A percentile compares a stretch with the other conserved stretches of the same genome.
These are phyloP conservation scores for Pseudotulostoma volvatum DNA, from an alignment of 495 filamentous ascomycete species.

Conservation along the genomic window DNA sequence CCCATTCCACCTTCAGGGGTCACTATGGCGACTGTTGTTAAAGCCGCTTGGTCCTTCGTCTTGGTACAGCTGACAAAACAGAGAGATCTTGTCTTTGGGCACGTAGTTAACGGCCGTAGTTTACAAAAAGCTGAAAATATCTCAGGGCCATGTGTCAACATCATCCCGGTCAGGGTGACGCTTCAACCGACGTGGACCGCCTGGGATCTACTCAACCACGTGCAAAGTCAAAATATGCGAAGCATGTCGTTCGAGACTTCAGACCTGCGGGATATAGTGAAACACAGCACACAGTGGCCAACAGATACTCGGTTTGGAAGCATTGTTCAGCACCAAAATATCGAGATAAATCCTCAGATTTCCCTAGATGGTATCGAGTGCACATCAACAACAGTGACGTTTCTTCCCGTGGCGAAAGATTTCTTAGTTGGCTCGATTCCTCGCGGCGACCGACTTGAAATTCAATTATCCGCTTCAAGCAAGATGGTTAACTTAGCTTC, in stretches of 20 bases:
- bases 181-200: constrained; percentile 33
- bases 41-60: constrained; percentile 36
- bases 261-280: constrained; percentile 42
- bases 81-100: constrained; percentile 2
- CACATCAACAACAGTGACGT: too few species aligned
- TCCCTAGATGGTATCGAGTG: too few species aligned
- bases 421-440: too few species aligned
- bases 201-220: constrained; percentile 34
- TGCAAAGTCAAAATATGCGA: constrained; percentile 42
- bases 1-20: neutral
- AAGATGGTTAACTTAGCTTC: too few species aligned
- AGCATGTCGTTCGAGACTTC: constrained; percentile 41
- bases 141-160: constrained; percentile 42
- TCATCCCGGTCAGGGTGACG: constrained; percentile 40
- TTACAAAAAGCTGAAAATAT: constrained; percentile 39
- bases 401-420: too few species aligned
- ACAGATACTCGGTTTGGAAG: too few species aligned
- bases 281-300: constrained; percentile 44
- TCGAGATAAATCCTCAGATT: too few species aligned
- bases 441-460: too few species aligned
- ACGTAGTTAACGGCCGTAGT: constrained; percentile 10
- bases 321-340: too few species aligned
- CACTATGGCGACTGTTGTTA: constrained; percentile 31
- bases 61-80: constrained; percentile 31
- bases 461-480: too few species aligned